Evolutionary conservation across 495 filamentous ascomycete genomes (phyloP), one percentile per base, ranked within the genome.

Genomic region (Podospora sp.): DNA sequence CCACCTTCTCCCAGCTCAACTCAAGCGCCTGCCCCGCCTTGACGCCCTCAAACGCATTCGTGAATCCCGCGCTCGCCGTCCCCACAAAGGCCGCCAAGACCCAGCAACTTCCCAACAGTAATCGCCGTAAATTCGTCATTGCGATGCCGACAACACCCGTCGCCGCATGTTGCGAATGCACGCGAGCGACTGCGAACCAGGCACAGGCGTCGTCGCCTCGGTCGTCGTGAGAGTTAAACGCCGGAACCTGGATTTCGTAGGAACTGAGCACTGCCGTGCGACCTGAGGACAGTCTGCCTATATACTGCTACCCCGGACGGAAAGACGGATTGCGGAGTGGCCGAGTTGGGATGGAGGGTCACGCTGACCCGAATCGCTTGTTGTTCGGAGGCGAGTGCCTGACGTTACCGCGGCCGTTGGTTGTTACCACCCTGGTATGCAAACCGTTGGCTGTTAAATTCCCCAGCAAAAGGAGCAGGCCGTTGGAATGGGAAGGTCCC

Each of bases 1-100:
- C 62, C 22, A 69, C 64, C 49, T 24, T 62, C 49, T 75, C 73
- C 78, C 78, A 80, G 50, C 68, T 57, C 68, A 80, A 60, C 22
- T 65, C 25, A 1, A 78, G 22, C 56, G 69, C 50, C 40, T 63
- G 67, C 58, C 72, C 74, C 21, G 29, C 70, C 21, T 61, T 68
- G 29, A 76, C 62, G 26, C 64, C 40, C 21, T 73, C 62, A 61
- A 80, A 80, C 18, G 66, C 63, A 50, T 68, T 77, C 29, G 69
- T 68, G 35, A 80, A 79, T 0, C 51, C 72, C 26, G 74, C 71
- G 25, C 18, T 35, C 40, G 29, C 21, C 22, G 20, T 21, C 12
- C 65, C 18, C 6, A n/a, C 62, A 40, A 63, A 11, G n/a, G 33
- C 40, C 40, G 60, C 22, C 46, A 63, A n/a, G 18, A 60, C 14